phyloP scores from a whole-genome alignment of 2,329 filamentous ascomycete genomes.

The Rhinocladiella mackenziei region DNA sequence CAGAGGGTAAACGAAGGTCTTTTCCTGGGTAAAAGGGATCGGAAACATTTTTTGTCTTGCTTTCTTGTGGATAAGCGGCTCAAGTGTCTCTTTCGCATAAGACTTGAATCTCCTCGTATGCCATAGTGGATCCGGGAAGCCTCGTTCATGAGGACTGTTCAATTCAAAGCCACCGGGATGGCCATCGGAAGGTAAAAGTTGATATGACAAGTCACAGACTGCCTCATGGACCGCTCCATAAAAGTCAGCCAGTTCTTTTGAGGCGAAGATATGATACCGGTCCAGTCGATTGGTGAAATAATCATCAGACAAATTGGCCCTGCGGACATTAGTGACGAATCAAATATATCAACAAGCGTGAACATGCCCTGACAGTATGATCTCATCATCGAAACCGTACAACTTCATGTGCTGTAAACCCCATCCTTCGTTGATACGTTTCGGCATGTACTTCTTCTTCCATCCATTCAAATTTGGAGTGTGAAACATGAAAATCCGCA shows the following conservation, averaged over 20 bases:
- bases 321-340: conserved; percentile 30
- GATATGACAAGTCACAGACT: conserved; percentile 76
- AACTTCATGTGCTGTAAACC: conserved; percentile 98
- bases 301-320: conserved; percentile 83
- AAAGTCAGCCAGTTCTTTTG: conserved; percentile 73
- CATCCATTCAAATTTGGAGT: conserved; percentile 90
- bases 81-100: conserved; percentile 63
- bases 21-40: conserved; percentile 40
- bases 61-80: conserved; percentile 57
- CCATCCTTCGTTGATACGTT: conserved; percentile 95
- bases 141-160: conserved; percentile 26
- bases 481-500: conserved; percentile 96
- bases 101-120: conserved; percentile 54
- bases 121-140: conserved; percentile 29
- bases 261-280: conserved; percentile 86
- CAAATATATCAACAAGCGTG: conserved; percentile 1
- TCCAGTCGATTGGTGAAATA: conserved; percentile 97
- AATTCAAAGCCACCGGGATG: conserved; percentile 56
- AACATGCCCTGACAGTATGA: conserved; percentile 80
- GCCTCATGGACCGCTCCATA: conserved; percentile 73
- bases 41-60: conserved; percentile 30
- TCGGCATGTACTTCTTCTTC: conserved; percentile 77
- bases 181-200: conserved; percentile 58
- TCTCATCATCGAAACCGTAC: conserved; percentile 90
- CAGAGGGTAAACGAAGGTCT: conserved; percentile 78